Evolutionary conservation across 768 basidiomycete genomes (phyloP).

Genomic region (Rhodocollybia butyracea): DNA sequence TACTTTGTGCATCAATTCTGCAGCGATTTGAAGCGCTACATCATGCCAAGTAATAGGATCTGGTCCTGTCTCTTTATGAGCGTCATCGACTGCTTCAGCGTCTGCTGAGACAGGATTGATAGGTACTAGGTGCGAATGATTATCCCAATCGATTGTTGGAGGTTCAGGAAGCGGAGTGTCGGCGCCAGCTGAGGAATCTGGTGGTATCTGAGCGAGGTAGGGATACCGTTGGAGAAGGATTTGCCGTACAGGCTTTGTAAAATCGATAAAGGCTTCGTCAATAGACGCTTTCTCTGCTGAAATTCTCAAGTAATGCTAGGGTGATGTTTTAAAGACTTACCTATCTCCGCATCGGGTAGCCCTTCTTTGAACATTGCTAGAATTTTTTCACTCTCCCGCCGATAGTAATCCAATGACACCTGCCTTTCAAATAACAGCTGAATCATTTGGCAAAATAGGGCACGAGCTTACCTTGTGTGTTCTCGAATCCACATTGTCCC

Average conservation of each 20-base stretch:
- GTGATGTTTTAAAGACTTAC: constrained; percentile 34
- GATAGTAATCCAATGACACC: constrained; percentile 92
- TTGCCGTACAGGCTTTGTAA: constrained; percentile 78
- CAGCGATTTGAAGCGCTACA: constrained; percentile 83
- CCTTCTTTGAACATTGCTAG: constrained; percentile 77
- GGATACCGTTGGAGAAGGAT: constrained; percentile 73
- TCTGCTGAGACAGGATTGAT: constrained; percentile 32
- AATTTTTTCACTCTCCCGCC: constrained; percentile 88
- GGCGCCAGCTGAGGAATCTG: constrained; percentile 61
- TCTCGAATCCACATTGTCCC: constrained; percentile 82
- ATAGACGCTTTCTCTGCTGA: constrained; percentile 90
- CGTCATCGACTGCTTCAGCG: constrained; percentile 12
- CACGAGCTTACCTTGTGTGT: constrained; percentile 78
- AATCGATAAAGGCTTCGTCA: constrained; percentile 95
- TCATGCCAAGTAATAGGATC: constrained; percentile 76
- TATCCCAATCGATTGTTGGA: constrained; percentile 59
- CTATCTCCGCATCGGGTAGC: constrained; percentile 78
- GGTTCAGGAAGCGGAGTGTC: constrained; percentile 80
- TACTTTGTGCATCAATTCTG: constrained; percentile 79
- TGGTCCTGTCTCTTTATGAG: constrained; percentile 18
- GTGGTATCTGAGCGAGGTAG: constrained; percentile 67
- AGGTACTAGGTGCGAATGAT: constrained; percentile 61
- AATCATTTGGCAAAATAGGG: background rate
- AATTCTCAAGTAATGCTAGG: background rate
- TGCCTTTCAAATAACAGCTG: constrained; percentile 22